These are phyloP conservation scores for Wallacemonas sp. DNA, from an alignment of 208 protist genomes.

Conservation along the genomic window DNA sequence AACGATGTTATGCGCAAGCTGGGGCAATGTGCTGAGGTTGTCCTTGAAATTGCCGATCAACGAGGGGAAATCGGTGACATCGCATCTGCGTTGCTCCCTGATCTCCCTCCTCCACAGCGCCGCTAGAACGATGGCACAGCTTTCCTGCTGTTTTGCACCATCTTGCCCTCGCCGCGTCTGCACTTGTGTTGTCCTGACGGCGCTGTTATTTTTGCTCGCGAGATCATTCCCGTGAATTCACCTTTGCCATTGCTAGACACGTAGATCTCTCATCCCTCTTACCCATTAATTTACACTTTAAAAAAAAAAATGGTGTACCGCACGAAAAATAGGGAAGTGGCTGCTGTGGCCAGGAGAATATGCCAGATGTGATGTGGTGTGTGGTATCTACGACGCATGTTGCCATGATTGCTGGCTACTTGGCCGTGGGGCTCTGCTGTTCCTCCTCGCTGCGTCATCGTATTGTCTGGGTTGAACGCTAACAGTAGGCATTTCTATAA, in stretches of 20 bases:
- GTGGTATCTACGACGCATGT: too few species aligned
- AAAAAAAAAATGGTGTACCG: conserved; percentile 16
- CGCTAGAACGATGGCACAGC: not conserved
- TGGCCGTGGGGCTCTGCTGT: too few species aligned
- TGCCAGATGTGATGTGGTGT: too few species aligned
- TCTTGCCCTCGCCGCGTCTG: not conserved
- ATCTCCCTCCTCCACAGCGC: conserved; percentile 37
- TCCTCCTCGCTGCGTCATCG: too few species aligned
- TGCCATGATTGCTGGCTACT: too few species aligned
- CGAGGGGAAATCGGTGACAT: conserved; percentile 57
- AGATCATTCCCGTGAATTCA: not conserved
- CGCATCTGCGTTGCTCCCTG: conserved; percentile 37
- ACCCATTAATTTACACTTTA: conserved; percentile 8
- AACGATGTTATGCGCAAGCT: conserved; percentile 39
- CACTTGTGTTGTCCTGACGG: not conserved
- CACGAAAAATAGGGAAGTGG: not conserved
- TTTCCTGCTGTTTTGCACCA: too few species aligned
- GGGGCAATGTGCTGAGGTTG: conserved; percentile 27
- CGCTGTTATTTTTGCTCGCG: not conserved
- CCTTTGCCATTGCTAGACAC: conserved; percentile 8
- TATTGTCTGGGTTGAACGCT: too few species aligned
- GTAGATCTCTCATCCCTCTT: conserved; percentile 7
- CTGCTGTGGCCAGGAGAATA: too few species aligned
- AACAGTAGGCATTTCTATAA: too few species aligned
- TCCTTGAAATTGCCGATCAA: conserved; percentile 42